These are phyloP conservation scores for Bretschneidera sinensis DNA, from an alignment of 345 rosid species.

Conservation along the genomic window DNA sequence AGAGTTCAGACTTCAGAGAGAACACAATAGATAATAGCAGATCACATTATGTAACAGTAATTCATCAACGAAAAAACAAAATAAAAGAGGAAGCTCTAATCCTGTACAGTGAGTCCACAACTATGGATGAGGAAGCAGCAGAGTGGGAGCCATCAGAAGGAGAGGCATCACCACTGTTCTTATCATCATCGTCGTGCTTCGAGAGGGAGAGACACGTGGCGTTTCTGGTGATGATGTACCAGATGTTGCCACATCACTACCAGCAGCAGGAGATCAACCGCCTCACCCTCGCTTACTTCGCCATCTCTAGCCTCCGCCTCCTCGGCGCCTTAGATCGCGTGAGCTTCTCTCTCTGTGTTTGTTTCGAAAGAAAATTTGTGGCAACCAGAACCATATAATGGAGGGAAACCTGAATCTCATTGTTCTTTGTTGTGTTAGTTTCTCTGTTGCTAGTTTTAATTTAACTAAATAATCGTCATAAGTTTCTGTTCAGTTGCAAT, in stretches of 20 bases:
- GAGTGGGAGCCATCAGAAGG: slow-evolving; percentile 17
- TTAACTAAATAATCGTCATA: no score
- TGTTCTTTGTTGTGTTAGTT: no score
- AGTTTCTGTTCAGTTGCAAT: no score
- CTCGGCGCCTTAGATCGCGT: slow-evolving; percentile 65
- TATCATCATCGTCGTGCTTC: slow-evolving; percentile 27
- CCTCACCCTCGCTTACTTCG: slow-evolving; percentile 78
- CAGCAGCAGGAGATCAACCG: slow-evolving; percentile 89
- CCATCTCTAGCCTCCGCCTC: slow-evolving; percentile 74
- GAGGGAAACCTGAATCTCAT: no score
- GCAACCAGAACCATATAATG: no score
- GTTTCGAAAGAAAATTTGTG: no score
- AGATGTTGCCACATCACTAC: slow-evolving; percentile 56
- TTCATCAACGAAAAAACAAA: neutral
- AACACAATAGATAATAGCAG: neutral
- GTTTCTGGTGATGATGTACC: slow-evolving; percentile 74
- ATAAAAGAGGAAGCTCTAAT: neutral
- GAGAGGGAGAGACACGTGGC: slow-evolving; percentile 57
- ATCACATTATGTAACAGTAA: no score
- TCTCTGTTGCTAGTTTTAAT: no score
- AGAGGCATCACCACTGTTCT: no score
- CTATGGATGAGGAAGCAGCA: slow-evolving; percentile 24
- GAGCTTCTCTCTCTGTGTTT: no score
- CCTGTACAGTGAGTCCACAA: neutral
- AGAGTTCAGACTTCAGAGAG: neutral